Percentiles rank a stretch among this genome's conserved stretches.
phyloP scores from a whole-genome alignment of 495 filamentous ascomycete genomes.

The Podospora tetraspora region DNA sequence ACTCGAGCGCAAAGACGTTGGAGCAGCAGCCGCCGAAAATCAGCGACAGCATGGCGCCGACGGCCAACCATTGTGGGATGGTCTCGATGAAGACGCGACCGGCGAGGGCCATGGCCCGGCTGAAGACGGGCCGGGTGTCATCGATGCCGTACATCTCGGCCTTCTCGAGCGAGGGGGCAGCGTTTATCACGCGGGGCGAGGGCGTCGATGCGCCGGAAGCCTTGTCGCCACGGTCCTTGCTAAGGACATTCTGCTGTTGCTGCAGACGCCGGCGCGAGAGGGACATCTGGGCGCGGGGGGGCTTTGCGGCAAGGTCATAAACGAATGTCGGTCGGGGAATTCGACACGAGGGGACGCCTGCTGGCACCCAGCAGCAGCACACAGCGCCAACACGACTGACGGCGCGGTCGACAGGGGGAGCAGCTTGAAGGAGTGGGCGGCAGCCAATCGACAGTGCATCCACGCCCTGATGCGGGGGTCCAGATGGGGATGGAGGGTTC shows the following conservation, averaged over 20 bases:
- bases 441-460: conserved; percentile 5
- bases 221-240: conserved; percentile 33
- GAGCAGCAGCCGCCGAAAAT: conserved; percentile 98
- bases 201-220: conserved; percentile 25
- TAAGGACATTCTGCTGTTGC: conserved; percentile 31
- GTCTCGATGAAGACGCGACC: conserved; percentile 55
- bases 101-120: conserved; percentile 48
- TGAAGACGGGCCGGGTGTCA: conserved; percentile 48
- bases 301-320: conserved; percentile 14
- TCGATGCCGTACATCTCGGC: conserved; percentile 53
- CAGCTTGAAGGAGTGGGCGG: not conserved
- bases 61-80: conserved; percentile 62
- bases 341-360: not conserved
- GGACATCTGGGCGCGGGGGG: conserved; percentile 28
- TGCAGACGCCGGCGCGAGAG: conserved; percentile 32
- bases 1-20: conserved; percentile 95
- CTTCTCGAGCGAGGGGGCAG: conserved; percentile 50
- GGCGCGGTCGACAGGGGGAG: conserved; percentile 2
- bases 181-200: conserved; percentile 49
- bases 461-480: not conserved
- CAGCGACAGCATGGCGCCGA: conserved; percentile 68
- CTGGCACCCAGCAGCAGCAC: conserved; percentile 5
- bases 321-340: conserved; percentile 4
- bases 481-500: not conserved
- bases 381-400: not conserved